Conservation (phyloP, 2,329 filamentous ascomycete genomes). For the Coniochaeta sp. region DNA sequence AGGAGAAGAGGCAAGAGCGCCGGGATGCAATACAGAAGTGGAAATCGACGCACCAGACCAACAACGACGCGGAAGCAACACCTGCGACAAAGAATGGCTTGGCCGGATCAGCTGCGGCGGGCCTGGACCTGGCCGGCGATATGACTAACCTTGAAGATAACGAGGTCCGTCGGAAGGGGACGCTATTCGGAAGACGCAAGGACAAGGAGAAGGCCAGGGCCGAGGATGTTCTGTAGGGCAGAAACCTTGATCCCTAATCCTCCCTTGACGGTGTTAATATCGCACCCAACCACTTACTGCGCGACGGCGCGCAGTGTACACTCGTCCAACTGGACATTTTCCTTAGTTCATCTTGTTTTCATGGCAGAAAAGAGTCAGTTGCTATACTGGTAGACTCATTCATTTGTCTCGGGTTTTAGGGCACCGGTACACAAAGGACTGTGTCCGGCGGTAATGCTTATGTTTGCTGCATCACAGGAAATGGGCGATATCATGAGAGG, state of each 20-base stretch:
- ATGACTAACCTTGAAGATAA: constrained; percentile 22
- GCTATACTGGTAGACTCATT: neutral
- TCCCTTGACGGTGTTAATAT: neutral
- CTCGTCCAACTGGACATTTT: neutral
- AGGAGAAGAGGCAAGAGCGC: constrained; percentile 65
- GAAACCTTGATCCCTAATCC: neutral
- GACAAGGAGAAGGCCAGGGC: constrained; percentile 25
- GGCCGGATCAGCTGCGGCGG: constrained; percentile 4
- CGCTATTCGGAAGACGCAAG: constrained; percentile 34
- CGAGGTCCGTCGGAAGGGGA: constrained; percentile 32
- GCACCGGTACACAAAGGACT: neutral
- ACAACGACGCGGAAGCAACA: constrained; percentile 4
- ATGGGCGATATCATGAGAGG: neutral
- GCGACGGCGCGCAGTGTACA: neutral
- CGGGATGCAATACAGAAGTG: constrained; percentile 34
- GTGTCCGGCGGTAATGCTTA: neutral
- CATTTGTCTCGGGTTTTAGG: neutral
- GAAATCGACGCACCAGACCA: constrained; percentile 37
- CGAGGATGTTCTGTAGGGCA: constrained; percentile 22
- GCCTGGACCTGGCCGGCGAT: constrained; percentile 16
- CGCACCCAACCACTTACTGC: neutral
- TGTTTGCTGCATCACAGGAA: neutral
- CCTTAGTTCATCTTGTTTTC: neutral
- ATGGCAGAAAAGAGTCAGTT: neutral
- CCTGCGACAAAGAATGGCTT: neutral